A percentile compares a stretch with the other conserved stretches of the same genome.
Evolutionary conservation across 192 early-diverging fungal species (phyloP).

Genomic region (Funneliformis mosseae): DNA sequence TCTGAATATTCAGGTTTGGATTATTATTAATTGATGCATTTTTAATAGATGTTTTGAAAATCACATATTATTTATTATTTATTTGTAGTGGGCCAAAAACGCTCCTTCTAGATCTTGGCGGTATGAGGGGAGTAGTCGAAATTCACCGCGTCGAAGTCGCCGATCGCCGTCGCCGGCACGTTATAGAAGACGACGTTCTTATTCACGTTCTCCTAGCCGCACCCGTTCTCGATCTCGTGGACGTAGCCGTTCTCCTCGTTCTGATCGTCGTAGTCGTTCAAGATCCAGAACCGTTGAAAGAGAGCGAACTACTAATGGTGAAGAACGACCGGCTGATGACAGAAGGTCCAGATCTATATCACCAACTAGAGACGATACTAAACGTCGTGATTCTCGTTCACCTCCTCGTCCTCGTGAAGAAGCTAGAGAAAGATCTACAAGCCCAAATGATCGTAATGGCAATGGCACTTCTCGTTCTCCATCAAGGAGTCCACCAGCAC

Average conservation of each 20-base stretch:
- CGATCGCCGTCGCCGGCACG: slow-evolving; percentile 38
- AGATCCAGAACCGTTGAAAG: not conserved
- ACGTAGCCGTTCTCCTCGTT: slow-evolving; percentile 20
- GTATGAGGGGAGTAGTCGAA: slow-evolving; percentile 61
- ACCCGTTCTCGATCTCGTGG: slow-evolving; percentile 23
- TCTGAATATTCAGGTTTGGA: slow-evolving; percentile 76
- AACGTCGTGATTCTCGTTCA: slow-evolving; percentile 17
- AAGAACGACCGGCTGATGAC: not conserved
- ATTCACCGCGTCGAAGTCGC: slow-evolving; percentile 48
- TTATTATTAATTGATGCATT: not conserved
- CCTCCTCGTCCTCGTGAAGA: not conserved
- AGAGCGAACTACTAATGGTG: slow-evolving; percentile 2
- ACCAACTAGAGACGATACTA: not conserved
- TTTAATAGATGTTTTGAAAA: not conserved
- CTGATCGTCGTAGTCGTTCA: slow-evolving; percentile 1
- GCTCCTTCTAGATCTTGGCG: slow-evolving; percentile 80
- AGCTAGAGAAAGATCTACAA: slow-evolving; percentile 13
- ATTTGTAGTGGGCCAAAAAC: slow-evolving; percentile 80
- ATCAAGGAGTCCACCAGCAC: slow-evolving; percentile 12
- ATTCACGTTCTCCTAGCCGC: slow-evolving; percentile 47
- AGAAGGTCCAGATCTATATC: slow-evolving; percentile 16
- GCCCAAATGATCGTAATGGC: slow-evolving; percentile 1
- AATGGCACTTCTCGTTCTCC: slow-evolving; percentile 12
- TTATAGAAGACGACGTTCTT: slow-evolving; percentile 43
- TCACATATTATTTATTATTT: not conserved